A percentile compares a stretch with the other conserved stretches of the same genome.
phyloP scores from a whole-genome alignment of 495 filamentous ascomycete species.

The Penicillium manginii region DNA sequence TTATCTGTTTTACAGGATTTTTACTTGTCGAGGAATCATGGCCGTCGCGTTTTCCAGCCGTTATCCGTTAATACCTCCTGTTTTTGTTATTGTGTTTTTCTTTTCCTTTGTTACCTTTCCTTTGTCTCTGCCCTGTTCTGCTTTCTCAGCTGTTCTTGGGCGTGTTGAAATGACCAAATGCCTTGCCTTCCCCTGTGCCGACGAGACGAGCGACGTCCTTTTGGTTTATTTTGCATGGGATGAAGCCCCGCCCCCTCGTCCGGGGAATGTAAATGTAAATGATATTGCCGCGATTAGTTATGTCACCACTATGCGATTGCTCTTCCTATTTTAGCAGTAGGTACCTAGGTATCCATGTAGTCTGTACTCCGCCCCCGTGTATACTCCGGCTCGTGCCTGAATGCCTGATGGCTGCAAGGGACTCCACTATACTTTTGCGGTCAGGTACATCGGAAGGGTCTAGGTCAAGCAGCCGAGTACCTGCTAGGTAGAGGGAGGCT shows the following conservation, averaged over 20 bases:
- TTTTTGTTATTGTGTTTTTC: constrained; percentile 36
- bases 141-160: constrained; percentile 19
- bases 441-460: no score
- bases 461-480: no score
- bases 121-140: neutral
- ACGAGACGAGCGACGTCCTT: constrained; percentile 31
- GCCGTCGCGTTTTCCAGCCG: constrained; percentile 35
- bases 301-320: constrained; percentile 26
- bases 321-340: neutral
- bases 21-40: constrained; percentile 34
- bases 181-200: constrained; percentile 34
- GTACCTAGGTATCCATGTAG: neutral
- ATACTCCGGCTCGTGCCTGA: neutral
- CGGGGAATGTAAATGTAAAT: constrained; percentile 52
- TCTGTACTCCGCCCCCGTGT: no score
- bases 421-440: neutral
- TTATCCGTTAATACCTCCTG: constrained; percentile 49
- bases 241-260: constrained; percentile 4
- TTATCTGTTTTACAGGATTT: constrained; percentile 30
- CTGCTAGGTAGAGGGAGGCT: no score
- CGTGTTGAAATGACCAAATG: constrained; percentile 49
- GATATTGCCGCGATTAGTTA: constrained; percentile 48
- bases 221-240: constrained; percentile 5
- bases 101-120: neutral
- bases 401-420: neutral